Evolutionary conservation across 768 basidiomycete genomes (phyloP).

Genomic region (Termitomyces sp.): DNA sequence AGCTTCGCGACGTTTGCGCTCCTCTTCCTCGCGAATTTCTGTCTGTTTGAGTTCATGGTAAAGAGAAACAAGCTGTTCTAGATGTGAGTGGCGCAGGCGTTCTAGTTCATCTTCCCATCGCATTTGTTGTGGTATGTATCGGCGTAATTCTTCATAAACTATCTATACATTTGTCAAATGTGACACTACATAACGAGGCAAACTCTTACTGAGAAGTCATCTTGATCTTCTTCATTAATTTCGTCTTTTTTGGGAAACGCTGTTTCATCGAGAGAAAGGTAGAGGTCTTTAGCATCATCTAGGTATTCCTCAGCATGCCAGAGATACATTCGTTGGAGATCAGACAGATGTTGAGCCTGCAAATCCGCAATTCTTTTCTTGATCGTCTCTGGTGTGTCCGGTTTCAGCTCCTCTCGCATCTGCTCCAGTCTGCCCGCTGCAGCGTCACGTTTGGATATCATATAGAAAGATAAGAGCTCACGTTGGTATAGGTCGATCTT

Average conservation of each 20-base stretch:
- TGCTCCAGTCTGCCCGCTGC: slow-evolving; percentile 26
- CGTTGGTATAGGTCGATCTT: slow-evolving; percentile 36
- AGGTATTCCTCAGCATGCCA: slow-evolving; percentile 32
- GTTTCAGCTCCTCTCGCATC: slow-evolving; percentile 30
- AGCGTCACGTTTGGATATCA: background rate
- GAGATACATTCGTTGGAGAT: slow-evolving; percentile 35
- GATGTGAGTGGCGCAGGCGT: slow-evolving; percentile 27
- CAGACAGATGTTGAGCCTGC: slow-evolving; percentile 26
- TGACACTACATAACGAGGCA: background rate
- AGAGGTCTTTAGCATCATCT: slow-evolving; percentile 30
- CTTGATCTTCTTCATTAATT: slow-evolving; percentile 15
- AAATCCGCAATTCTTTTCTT: slow-evolving; percentile 25
- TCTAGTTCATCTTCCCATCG: slow-evolving; percentile 29
- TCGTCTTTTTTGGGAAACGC: slow-evolving; percentile 10
- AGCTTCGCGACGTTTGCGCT: slow-evolving; percentile 20
- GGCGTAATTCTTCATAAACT: slow-evolving; percentile 21
- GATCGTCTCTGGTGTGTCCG: slow-evolving; percentile 23
- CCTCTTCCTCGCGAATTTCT: slow-evolving; percentile 20
- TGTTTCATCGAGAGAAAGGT: slow-evolving; percentile 24
- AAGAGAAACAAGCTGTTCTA: slow-evolving; percentile 21
- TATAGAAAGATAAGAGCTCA: slow-evolving; percentile 17
- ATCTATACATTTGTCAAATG: slow-evolving; percentile 12
- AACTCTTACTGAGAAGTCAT: slow-evolving; percentile 17
- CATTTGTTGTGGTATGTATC: slow-evolving; percentile 10
- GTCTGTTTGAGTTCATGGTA: slow-evolving; percentile 14